Percentiles rank a stretch among this genome's conserved stretches.
Evolutionary conservation across 1,284 basidiomycete genomes (phyloP).

Genomic region (Cryptococcus neoformans): DNA sequence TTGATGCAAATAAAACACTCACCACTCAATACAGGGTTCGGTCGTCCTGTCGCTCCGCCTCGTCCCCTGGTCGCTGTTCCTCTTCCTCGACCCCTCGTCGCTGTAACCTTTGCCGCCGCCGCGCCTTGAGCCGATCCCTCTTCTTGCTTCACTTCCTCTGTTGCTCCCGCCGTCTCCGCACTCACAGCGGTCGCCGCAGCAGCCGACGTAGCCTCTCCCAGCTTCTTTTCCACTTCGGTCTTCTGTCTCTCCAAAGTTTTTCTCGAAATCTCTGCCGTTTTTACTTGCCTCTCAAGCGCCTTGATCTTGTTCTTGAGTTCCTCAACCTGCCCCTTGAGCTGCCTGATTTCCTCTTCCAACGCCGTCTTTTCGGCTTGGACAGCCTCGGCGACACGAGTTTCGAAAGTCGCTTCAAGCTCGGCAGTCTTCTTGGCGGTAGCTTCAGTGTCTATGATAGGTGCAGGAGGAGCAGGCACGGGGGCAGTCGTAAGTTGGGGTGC

Average conservation of each 20-base stretch:
- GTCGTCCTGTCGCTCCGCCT: constrained; percentile 12
- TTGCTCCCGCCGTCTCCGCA: constrained; percentile 1
- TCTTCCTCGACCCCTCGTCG: constrained; percentile 1
- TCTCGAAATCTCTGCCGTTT: constrained; percentile 39
- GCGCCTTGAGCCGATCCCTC: neutral
- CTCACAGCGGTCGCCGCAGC: neutral
- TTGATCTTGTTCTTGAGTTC: constrained; percentile 38
- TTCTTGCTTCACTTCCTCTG: neutral
- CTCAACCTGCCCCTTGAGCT: constrained; percentile 27
- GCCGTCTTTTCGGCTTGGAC: constrained; percentile 10
- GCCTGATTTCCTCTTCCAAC: constrained; percentile 16
- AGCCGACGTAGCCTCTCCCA: constrained; percentile 13
- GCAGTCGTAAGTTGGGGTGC: constrained; percentile 15
- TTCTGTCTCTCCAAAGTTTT: constrained; percentile 42
- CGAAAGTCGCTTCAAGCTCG: constrained; percentile 20
- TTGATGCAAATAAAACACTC: constrained; percentile 3
- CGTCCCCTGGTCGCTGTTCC: constrained; percentile 12
- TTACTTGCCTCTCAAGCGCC: constrained; percentile 32
- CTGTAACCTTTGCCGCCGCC: neutral
- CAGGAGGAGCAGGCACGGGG: neutral
- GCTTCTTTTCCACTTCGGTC: constrained; percentile 31
- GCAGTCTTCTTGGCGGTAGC: constrained; percentile 28
- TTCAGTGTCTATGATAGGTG: constrained; percentile 2
- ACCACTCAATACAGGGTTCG: constrained; percentile 23
- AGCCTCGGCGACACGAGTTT: constrained; percentile 20